phyloP scores from a whole-genome alignment of 176 grass and related monocot species.

The Rhynchospora pubera region DNA sequence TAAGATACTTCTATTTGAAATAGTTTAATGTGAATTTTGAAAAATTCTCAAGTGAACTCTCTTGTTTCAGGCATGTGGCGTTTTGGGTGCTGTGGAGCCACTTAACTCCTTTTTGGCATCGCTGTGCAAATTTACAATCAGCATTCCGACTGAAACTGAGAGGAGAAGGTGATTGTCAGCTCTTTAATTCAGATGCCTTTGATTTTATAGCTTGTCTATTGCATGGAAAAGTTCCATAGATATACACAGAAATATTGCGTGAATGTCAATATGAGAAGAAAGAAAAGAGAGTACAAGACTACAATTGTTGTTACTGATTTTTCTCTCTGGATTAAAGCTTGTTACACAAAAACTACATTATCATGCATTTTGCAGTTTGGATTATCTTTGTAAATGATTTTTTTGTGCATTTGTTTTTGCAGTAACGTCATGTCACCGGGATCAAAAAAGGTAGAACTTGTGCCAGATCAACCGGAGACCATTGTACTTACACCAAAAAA shows the following conservation, averaged over 20 bases:
- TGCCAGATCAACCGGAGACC: conserved; percentile 68
- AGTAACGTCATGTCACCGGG: conserved; percentile 66
- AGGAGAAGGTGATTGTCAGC: conserved; percentile 62
- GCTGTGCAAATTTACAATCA: conserved; percentile 98
- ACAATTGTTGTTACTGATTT: conserved; percentile 3
- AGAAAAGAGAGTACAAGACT: neutral
- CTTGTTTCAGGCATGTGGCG: conserved; percentile 90
- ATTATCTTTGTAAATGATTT: conserved; percentile 24
- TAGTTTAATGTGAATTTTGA: neutral
- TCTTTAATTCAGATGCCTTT: neutral
- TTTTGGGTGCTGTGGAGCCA: conserved; percentile 84
- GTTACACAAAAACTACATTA: neutral
- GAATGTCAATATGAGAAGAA: neutral
- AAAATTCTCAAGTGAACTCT: neutral
- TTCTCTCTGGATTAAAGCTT: neutral
- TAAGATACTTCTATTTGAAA: neutral
- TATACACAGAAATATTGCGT: neutral
- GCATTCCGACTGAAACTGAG: conserved; percentile 78
- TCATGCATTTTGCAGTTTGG: conserved; percentile 17
- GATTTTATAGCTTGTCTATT: neutral
- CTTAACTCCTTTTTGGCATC: conserved; percentile 99
- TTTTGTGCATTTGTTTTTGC: conserved; percentile 21
- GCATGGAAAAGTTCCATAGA: neutral
- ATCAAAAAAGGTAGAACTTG: conserved; percentile 66
- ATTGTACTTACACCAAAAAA: conserved; percentile 96